A percentile compares a stretch with the other conserved stretches of the same genome.
Evolutionary conservation across 225 moss, liverwort and hornwort genomes (phyloP).

Genomic region (Lunularia cruciata): DNA sequence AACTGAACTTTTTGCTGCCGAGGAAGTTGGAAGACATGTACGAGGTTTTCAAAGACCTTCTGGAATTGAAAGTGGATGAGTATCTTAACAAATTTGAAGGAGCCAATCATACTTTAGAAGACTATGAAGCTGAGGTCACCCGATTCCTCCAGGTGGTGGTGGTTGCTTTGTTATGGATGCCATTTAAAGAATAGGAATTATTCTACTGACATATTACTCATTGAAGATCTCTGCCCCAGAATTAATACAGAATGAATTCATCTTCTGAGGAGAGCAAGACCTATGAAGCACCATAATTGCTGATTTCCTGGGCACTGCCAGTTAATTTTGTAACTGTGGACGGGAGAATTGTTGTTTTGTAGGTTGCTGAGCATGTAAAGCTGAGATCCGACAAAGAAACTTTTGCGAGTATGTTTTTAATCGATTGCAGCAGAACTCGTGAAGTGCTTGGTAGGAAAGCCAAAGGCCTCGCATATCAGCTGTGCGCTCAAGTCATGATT

Average conservation of each 20-base stretch:
- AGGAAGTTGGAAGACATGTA: slow-evolving; percentile 46
- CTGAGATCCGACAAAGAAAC: slow-evolving; percentile 35
- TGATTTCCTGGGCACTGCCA: background rate
- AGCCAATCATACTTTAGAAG: slow-evolving; percentile 44
- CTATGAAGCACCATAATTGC: slow-evolving; percentile 4
- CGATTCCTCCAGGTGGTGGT: slow-evolving; percentile 61
- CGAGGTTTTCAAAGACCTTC: slow-evolving; percentile 41
- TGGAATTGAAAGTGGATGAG: slow-evolving; percentile 31
- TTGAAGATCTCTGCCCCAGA: too few relatives aligned
- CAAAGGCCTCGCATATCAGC: slow-evolving; percentile 25
- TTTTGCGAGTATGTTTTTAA: slow-evolving; percentile 35
- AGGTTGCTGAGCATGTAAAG: slow-evolving; percentile 40
- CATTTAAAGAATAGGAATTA: too few relatives aligned
- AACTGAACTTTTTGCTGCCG: slow-evolving; percentile 58
- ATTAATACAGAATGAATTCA: too few relatives aligned
- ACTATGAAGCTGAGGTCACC: slow-evolving; percentile 56
- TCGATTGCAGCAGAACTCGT: slow-evolving; percentile 41
- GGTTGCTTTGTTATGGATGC: too few relatives aligned
- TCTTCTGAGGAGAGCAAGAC: background rate
- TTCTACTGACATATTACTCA: too few relatives aligned
- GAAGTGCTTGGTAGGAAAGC: slow-evolving; percentile 39
- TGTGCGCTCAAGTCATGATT: slow-evolving; percentile 38
- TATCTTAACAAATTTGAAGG: slow-evolving; percentile 45
- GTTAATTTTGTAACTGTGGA: too few relatives aligned
- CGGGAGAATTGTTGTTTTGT: background rate